phyloP scores from a whole-genome alignment of 495 filamentous ascomycete species.

The Terfezia claveryi region DNA sequence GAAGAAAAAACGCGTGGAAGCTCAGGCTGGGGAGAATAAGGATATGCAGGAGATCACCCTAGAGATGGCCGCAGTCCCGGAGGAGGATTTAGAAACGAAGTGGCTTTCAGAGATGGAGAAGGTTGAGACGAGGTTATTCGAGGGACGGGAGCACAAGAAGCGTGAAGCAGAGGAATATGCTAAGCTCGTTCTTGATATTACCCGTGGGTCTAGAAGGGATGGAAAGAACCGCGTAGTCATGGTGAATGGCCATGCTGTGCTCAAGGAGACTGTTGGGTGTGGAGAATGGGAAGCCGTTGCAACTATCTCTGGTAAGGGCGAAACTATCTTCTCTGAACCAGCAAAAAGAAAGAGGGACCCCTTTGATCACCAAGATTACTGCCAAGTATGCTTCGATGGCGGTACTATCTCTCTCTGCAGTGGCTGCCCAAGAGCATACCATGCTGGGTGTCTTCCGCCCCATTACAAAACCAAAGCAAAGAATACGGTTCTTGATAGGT shows the following conservation, averaged over 20 bases:
- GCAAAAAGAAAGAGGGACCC: slow-evolving; percentile 23
- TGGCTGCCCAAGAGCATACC: slow-evolving; percentile 36
- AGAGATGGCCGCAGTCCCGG: slow-evolving; percentile 18
- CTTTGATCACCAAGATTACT: slow-evolving; percentile 32
- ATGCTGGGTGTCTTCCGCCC: slow-evolving; percentile 28
- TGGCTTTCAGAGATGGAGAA: slow-evolving; percentile 39
- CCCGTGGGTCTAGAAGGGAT: slow-evolving; percentile 28
- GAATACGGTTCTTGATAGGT: slow-evolving; percentile 18
- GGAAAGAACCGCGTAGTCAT: slow-evolving; percentile 40
- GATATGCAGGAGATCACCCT: slow-evolving; percentile 20
- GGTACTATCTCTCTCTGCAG: slow-evolving; percentile 28
- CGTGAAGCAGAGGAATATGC: slow-evolving; percentile 7
- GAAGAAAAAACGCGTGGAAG: background rate
- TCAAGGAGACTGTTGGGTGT: slow-evolving; percentile 34
- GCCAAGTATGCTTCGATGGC: slow-evolving; percentile 33
- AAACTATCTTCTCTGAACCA: slow-evolving; percentile 25
- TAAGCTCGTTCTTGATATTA: slow-evolving; percentile 25
- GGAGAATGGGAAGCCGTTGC: slow-evolving; percentile 35
- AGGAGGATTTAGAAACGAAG: slow-evolving; percentile 30
- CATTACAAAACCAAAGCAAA: slow-evolving; percentile 21
- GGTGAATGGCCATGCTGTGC: slow-evolving; percentile 36
- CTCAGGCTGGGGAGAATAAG: background rate
- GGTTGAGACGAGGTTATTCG: slow-evolving; percentile 37
- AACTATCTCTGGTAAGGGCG: slow-evolving; percentile 34
- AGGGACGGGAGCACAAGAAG: slow-evolving; percentile 30